A percentile compares a stretch with the other conserved stretches of the same genome.
These are phyloP conservation scores for Moringa oleifera DNA, from an alignment of 345 rosid species.

Conservation along the genomic window DNA sequence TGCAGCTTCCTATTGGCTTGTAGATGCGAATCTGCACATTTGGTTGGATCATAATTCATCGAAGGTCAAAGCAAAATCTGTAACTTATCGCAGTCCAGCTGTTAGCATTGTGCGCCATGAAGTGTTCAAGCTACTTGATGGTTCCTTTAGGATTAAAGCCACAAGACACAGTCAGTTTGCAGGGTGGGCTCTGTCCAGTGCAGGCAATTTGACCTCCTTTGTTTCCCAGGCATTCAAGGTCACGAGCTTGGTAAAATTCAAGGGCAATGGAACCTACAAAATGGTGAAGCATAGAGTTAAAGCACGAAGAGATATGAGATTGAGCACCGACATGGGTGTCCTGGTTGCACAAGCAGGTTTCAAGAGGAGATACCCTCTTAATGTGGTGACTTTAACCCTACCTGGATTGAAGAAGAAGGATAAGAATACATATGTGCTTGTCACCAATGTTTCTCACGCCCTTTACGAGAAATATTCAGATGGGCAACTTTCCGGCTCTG, in stretches of 20 bases:
- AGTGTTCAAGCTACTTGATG: slow-evolving; percentile 52
- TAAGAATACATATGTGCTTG: slow-evolving; percentile 32
- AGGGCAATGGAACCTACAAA: slow-evolving; percentile 46
- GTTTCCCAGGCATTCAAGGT: slow-evolving; percentile 37
- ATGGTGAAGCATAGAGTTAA: slow-evolving; percentile 40
- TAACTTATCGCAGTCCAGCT: slow-evolving; percentile 22
- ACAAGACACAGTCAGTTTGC: slow-evolving; percentile 34
- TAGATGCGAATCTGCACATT: slow-evolving; percentile 71
- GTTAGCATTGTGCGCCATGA: slow-evolving; percentile 27
- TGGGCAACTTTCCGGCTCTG: slow-evolving; percentile 25
- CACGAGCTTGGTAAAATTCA: slow-evolving; percentile 36
- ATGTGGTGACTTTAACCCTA: slow-evolving; percentile 40
- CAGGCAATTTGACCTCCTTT: slow-evolving; percentile 55
- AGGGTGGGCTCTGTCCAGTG: slow-evolving; percentile 70
- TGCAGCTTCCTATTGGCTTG: slow-evolving; percentile 78
- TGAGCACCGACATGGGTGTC: slow-evolving; percentile 28
- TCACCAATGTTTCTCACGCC: slow-evolving; percentile 64
- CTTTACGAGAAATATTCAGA: slow-evolving; percentile 23
- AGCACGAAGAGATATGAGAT: slow-evolving; percentile 31
- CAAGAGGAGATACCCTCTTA: slow-evolving; percentile 46
- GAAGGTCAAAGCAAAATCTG: slow-evolving; percentile 37
- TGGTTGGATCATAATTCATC: slow-evolving; percentile 50
- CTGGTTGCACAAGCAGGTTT: slow-evolving; percentile 15
- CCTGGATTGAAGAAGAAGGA: slow-evolving; percentile 25
- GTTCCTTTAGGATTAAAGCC: slow-evolving; percentile 47